These are phyloP conservation scores for Collybia sordida DNA, from an alignment of 768 basidiomycete species.

Conservation along the genomic window DNA sequence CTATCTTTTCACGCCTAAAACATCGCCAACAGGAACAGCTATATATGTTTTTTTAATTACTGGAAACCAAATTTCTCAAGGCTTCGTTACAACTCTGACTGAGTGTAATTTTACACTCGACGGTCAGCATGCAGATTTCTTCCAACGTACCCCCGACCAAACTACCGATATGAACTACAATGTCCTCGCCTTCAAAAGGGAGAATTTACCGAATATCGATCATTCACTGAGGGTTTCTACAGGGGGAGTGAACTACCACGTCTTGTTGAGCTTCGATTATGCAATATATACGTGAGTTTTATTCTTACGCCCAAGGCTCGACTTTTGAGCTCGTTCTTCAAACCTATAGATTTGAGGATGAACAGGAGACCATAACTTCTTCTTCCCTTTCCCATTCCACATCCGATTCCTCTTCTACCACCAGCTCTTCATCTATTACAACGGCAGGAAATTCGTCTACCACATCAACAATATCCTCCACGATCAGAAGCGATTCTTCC, in stretches of 20 bases:
- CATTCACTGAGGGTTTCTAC: slow-evolving; percentile 31
- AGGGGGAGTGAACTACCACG: slow-evolving; percentile 22
- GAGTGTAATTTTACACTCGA: slow-evolving; percentile 33
- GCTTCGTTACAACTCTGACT: slow-evolving; percentile 20
- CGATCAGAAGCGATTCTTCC: no score
- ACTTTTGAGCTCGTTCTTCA: no score
- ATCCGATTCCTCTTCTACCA: no score
- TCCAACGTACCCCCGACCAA: slow-evolving; percentile 24
- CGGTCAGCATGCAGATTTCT: slow-evolving; percentile 15
- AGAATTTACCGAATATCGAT: slow-evolving; percentile 23
- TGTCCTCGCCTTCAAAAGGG: slow-evolving; percentile 24
- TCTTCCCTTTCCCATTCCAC: no score
- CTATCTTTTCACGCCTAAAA: neutral
- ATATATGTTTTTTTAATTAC: slow-evolving; percentile 39
- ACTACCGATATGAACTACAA: slow-evolving; percentile 25
- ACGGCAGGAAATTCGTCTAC: no score
- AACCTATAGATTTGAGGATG: no score
- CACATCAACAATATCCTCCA: no score
- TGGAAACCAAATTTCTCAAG: slow-evolving; percentile 21
- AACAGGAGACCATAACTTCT: no score
- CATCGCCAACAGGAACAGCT: slow-evolving; percentile 29
- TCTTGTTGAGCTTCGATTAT: slow-evolving; percentile 41
- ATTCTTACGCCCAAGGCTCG: neutral
- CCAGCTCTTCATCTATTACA: no score
- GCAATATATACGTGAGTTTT: slow-evolving; percentile 38